These are phyloP conservation scores for Hyaloperonospora brassicae DNA, from an alignment of 352 stramenopile genomes.

Conservation along the genomic window DNA sequence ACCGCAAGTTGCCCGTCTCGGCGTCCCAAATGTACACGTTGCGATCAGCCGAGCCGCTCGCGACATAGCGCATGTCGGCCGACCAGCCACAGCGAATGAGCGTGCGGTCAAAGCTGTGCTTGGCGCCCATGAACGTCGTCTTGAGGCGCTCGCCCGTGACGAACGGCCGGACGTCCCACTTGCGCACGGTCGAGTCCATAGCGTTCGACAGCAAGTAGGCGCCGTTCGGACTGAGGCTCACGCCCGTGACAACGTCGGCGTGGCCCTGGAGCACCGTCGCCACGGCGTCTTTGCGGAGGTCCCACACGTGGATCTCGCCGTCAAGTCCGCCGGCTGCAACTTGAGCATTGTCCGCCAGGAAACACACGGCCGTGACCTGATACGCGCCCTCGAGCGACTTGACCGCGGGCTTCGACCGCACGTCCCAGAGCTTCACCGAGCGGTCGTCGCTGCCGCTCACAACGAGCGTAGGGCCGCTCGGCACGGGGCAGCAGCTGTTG, in stretches of 20 bases:
- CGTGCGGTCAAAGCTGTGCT: constrained; percentile 90
- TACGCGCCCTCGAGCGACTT: constrained; percentile 84
- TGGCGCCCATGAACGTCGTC: constrained; percentile 68
- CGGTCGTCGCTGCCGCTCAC: constrained; percentile 89
- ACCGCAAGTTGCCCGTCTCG: constrained; percentile 84
- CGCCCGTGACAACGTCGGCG: constrained; percentile 89
- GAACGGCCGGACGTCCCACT: constrained; percentile 92
- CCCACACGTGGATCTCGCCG: constrained; percentile 90
- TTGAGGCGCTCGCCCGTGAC: constrained; percentile 49
- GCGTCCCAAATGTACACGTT: constrained; percentile 95
- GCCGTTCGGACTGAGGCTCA: constrained; percentile 90
- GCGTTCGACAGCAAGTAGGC: constrained; percentile 90
- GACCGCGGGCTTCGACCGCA: constrained; percentile 64
- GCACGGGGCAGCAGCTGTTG: constrained; percentile 88
- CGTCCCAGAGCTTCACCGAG: constrained; percentile 86
- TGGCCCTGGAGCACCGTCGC: constrained; percentile 87
- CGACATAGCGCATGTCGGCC: constrained; percentile 78
- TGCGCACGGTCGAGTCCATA: constrained; percentile 90
- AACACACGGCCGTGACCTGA: constrained; percentile 88
- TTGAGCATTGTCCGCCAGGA: constrained; percentile 75
- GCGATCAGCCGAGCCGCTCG: constrained; percentile 83
- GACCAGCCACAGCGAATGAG: constrained; percentile 91
- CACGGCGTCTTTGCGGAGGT: constrained; percentile 81
- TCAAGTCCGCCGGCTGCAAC: constrained; percentile 91
- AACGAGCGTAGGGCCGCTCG: constrained; percentile 68